Evolutionary conservation across 176 grass and related monocot genomes (phyloP).

Genomic region (bread wheat (Triticum aestivum)): IWGSC_CS_RefSeq_v2.1 NC_057811.1:408483363-408483862

Average conservation of each 20-base stretch:
- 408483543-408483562: constrained; percentile 28
- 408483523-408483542: not conserved
- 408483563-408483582: not conserved
- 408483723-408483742: not conserved
- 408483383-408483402: not conserved
- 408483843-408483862: not conserved
- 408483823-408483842: constrained; percentile 36
- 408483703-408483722: not conserved
- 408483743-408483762: constrained; percentile 36
- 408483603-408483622: not conserved
- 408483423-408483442: constrained; percentile 8
- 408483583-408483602: not conserved
- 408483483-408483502: constrained; percentile 21
- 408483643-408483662: constrained; percentile 9
- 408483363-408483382: not conserved
- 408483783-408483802: not conserved
- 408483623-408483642: constrained; percentile 22
- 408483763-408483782: constrained; percentile 13
- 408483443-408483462: constrained; percentile 8
- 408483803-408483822: constrained; percentile 25
- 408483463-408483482: constrained; percentile 2
- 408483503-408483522: constrained; percentile 25
- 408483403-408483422: not conserved
- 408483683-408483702: not conserved
- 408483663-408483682: not conserved